Percentiles rank a stretch among this genome's conserved stretches.
Conservation (phyloP, 805 yeast species). For the Candida vaughaniae region DNA sequence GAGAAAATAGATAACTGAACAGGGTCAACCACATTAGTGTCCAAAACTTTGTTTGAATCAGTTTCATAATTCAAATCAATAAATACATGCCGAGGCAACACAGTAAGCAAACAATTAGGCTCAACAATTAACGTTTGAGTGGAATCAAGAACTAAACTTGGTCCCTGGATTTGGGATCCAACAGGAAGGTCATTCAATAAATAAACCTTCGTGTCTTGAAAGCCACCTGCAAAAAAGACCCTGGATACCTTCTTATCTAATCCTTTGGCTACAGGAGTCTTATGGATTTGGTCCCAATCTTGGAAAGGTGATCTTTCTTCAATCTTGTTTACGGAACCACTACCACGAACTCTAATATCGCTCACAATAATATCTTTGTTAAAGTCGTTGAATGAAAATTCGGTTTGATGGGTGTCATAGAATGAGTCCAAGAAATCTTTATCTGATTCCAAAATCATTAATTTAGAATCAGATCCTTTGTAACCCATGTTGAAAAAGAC, state of each 20-base stretch:
- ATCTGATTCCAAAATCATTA: conserved; percentile 21
- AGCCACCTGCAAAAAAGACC: conserved; percentile 57
- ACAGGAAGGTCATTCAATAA: conserved; percentile 49
- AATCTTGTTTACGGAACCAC: conserved; percentile 51
- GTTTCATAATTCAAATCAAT: conserved; percentile 30
- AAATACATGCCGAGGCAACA: conserved; percentile 62
- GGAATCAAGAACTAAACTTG: conserved; percentile 74
- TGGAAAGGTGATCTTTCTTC: conserved; percentile 51
- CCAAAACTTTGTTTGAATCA: conserved; percentile 8
- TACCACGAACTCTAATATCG: conserved; percentile 71
- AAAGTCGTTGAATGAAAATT: conserved; percentile 66
- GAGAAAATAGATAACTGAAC: conserved; percentile 73
- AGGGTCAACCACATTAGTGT: conserved; percentile 50
- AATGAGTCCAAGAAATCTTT: conserved; percentile 45
- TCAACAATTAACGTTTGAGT: conserved; percentile 79
- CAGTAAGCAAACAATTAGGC: conserved; percentile 56
- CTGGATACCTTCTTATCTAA: conserved; percentile 6
- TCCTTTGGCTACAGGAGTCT: conserved; percentile 6
- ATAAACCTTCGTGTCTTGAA: conserved; percentile 48
- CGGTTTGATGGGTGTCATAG: conserved; percentile 56
- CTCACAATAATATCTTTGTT: conserved; percentile 61
- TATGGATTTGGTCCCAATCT: conserved; percentile 16
- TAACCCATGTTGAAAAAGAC: conserved; percentile 21
- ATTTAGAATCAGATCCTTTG: conserved; percentile 25
- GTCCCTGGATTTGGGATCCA: conserved; percentile 62